Evolutionary conservation across 78 protist species (phyloP), one percentile per base, ranked within the genome.

Genomic region (Dictyostelium firmibasis): DNA sequence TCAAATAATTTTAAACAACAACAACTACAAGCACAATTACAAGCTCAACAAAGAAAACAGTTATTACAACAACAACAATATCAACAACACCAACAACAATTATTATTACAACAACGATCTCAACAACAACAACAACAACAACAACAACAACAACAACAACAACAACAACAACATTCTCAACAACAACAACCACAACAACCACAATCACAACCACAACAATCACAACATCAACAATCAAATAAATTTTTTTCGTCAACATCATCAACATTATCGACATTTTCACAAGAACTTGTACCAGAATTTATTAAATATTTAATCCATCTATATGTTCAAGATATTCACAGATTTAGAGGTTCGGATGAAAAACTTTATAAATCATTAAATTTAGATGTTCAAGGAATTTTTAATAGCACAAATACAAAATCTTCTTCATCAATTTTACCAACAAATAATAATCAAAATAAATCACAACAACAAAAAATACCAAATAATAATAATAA

Each of bases 271-370:
- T 35, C 50, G 2, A 88, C n/a, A 33, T n/a, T 81, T 9, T 27
- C 70, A 38, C 25, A 57, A 31, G 94, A 89, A 5, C 29, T 89
- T 18, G 64, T 89, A 2, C 87, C 87, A 43, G 25, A 38, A 16
- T 89, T 89, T 69, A 57, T 81, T 10, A 89, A 89, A 38, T 81
- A 89, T 38, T 67, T 89, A 18, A 79, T 89, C 31, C 86, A 89
- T 47, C 43, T 89, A 33, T 89, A 89, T 67, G 94, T 89, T 9
- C 86, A 81, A 64, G 94, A 89, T 35, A 89, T 89, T 13, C 94
- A 89, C 7, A 89, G 94, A 89, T 89, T 81, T 84, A 41, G 86
- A 64, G 94, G 94, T 41, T 44, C 43, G 2, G 94, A 89, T 33
- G 36, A 75, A 36, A 38, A 89, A 50, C 53, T 89, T 31, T 89